phyloP scores from a whole-genome alignment of 805 yeast species.

The Saturnispora diversa region DNA sequence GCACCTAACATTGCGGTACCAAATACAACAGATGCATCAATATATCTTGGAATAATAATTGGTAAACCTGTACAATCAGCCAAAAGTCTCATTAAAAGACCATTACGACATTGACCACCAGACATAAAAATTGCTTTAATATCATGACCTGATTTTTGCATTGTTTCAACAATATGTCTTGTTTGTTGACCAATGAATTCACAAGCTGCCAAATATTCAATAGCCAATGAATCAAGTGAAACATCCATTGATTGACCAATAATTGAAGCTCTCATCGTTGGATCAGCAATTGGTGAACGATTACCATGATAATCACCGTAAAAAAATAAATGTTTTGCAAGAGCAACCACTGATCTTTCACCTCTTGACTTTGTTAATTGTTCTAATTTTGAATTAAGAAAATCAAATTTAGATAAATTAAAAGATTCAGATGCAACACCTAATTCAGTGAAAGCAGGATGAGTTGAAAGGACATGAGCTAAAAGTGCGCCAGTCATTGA shows the following conservation, averaged over 20 bases:
- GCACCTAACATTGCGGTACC: constrained; percentile 96
- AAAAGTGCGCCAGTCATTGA: constrained; percentile 92
- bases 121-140: constrained; percentile 76
- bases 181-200: constrained; percentile 98
- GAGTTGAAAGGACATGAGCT: constrained; percentile 79
- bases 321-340: constrained; percentile 80
- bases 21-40: constrained; percentile 94
- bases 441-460: constrained; percentile 78
- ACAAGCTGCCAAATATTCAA: constrained; percentile 85
- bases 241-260: constrained; percentile 91
- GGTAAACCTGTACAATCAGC: constrained; percentile 93
- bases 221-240: constrained; percentile 75
- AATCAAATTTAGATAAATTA: constrained; percentile 71
- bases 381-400: constrained; percentile 68
- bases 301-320: constrained; percentile 97
- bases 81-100: constrained; percentile 76
- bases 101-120: constrained; percentile 96
- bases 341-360: constrained; percentile 64
- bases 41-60: constrained; percentile 84
- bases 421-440: constrained; percentile 59
- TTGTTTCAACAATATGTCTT: constrained; percentile 82
- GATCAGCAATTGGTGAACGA: constrained; percentile 96
- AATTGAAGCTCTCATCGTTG: constrained; percentile 83
- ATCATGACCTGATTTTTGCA: constrained; percentile 73
- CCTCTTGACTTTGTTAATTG: constrained; percentile 47